phyloP scores from a whole-genome alignment of 2,329 filamentous ascomycete species.

The Botryotinia convoluta region DNA sequence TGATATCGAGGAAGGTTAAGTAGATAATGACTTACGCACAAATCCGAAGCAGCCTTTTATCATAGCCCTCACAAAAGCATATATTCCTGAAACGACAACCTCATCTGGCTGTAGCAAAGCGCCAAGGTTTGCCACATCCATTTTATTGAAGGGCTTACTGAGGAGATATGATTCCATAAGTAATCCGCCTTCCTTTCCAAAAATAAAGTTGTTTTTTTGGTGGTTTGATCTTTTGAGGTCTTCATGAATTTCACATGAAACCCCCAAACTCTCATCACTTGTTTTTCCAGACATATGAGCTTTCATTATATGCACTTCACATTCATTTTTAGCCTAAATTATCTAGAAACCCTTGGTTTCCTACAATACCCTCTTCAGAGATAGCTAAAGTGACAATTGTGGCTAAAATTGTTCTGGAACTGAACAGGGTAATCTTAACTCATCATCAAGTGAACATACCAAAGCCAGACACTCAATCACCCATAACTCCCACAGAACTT shows the following conservation, averaged over 20 bases:
- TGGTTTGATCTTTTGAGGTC: background rate
- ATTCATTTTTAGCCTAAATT: background rate
- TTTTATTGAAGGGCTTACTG: background rate
- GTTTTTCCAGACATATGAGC: background rate
- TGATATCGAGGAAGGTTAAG: too few species aligned
- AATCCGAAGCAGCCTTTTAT: background rate
- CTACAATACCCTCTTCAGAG: background rate
- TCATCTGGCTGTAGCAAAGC: background rate
- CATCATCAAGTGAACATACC: background rate
- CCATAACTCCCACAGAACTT: background rate
- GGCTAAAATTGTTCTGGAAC: background rate
- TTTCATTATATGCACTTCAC: background rate
- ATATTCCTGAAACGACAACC: background rate
- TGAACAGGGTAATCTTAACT: background rate
- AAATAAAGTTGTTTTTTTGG: background rate
- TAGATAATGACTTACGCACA: too few species aligned
- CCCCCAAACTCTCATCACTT: background rate
- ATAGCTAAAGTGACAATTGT: accelerated
- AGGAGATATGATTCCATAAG: background rate
- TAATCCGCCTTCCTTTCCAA: background rate
- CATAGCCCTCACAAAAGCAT: background rate
- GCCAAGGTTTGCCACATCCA: background rate
- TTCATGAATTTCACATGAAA: background rate
- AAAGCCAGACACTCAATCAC: background rate
- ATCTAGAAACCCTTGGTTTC: accelerated